Evolutionary conservation across 2,329 filamentous ascomycete species (phyloP), one percentile per base, ranked within the genome.

Genomic region (Aspergillus uvarum): DNA sequence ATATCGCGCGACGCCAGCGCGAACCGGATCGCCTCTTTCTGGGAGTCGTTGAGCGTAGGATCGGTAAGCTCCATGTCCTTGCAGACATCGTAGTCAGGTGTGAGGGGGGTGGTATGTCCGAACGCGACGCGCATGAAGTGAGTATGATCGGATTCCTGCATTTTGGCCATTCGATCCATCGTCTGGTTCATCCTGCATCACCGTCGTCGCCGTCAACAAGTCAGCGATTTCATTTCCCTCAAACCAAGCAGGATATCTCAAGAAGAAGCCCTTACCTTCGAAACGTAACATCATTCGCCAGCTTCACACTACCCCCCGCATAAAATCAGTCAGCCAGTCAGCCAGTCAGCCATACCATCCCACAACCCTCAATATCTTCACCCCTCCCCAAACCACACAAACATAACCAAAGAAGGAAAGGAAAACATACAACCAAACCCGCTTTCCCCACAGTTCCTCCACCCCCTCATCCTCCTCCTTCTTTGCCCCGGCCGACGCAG

Each of bases 1-100:
- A 98, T 84, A 69, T 97, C 92, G 56, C 83, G 83, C 1, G 90
- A 89, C 6, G 88, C 89, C 56, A 99, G 79, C 0, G 94, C 92
- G 71, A 98, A 99, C n/a, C 86, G 79, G 61, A 89, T 83, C 1
- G 86, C 86, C 63, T 87, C 83, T 67, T 85, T 83, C 65, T 89
- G 86, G 14, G 84, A 87, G 54, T 84, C 80, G 56, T 89, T 88
- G 19, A 89, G 72, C 1, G 76, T 80, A 2, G 82, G 76, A 68
- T 87, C 83, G 8, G 79, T 73, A 75, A 86, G 87, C 32, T 82
- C 76, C 3, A 87, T 67, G 1, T 80, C 71, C 42, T 76, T 77
- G 2, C 77, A 67, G 1, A 75, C 74, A 22, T 80, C 74, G 31
- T 82, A 71, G 57, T 85, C 81, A 7, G 77, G 72, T 11, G 80